Evolutionary conservation across 352 stramenopile species (phyloP).

Genomic region (Bremia lactucae): DNA sequence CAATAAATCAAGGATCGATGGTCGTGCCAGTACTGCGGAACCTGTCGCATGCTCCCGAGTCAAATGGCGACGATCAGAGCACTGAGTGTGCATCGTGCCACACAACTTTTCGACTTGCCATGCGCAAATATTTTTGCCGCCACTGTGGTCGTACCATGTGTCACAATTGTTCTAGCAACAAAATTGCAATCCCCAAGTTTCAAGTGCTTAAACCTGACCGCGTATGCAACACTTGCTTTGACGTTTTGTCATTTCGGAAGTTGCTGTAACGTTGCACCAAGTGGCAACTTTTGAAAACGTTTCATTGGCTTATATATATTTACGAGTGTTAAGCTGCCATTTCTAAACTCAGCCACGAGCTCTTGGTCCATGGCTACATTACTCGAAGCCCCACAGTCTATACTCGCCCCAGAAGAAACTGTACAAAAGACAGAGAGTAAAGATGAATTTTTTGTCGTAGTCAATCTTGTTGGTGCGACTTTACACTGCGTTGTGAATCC

Average conservation of each 20-base stretch:
- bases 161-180: conserved; percentile 82
- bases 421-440: conserved; percentile 7
- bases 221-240: conserved; percentile 78
- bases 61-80: conserved; percentile 57
- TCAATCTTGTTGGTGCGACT: conserved; percentile 37
- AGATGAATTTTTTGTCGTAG: conserved; percentile 33
- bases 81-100: conserved; percentile 68
- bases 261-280: conserved; percentile 31
- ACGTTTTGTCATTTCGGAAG: conserved; percentile 75
- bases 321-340: neutral
- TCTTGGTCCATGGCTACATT: conserved; percentile 8
- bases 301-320: conserved; percentile 15
- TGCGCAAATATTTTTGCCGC: conserved; percentile 77
- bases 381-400: conserved; percentile 3
- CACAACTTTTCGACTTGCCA: conserved; percentile 60
- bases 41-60: conserved; percentile 46
- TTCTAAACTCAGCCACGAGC: neutral
- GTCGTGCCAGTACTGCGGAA: conserved; percentile 76
- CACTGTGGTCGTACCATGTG: conserved; percentile 78
- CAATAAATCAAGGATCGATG: conserved; percentile 68
- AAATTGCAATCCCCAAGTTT: conserved; percentile 80
- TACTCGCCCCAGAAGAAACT: conserved; percentile 8
- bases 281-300: neutral
- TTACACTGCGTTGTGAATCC: conserved; percentile 47
- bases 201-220: conserved; percentile 52